phyloP scores from a whole-genome alignment of 768 basidiomycete genomes.

The Lepiota brunneoincarnata region DNA sequence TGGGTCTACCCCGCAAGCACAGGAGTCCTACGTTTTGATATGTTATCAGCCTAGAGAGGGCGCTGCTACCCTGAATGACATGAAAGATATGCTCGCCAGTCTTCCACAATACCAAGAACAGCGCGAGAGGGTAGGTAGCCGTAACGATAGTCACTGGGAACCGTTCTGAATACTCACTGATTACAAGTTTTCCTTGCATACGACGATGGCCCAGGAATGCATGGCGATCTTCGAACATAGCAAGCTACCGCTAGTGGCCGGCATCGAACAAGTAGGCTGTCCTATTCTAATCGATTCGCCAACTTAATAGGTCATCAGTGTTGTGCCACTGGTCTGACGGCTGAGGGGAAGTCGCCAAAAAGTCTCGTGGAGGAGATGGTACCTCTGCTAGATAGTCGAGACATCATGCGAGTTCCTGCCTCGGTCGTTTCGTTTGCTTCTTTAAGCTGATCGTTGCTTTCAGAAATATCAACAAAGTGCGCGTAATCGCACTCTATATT shows the following conservation, averaged over 20 bases:
- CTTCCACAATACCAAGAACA: slow-evolving; percentile 94
- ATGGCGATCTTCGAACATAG: slow-evolving; percentile 92
- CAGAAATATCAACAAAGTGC: slow-evolving; percentile 90
- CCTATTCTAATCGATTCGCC: background rate
- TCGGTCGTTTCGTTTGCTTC: slow-evolving; percentile 1
- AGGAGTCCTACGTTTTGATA: background rate
- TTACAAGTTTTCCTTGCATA: slow-evolving; percentile 88
- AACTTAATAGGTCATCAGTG: slow-evolving; percentile 44
- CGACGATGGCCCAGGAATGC: slow-evolving; percentile 97
- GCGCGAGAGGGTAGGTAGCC: slow-evolving; percentile 73
- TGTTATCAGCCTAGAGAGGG: slow-evolving; percentile 49
- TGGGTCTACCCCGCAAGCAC: slow-evolving; percentile 28
- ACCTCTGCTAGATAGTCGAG: slow-evolving; percentile 83
- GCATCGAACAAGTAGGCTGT: slow-evolving; percentile 78
- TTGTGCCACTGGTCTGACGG: slow-evolving; percentile 89
- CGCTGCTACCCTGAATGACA: slow-evolving; percentile 88
- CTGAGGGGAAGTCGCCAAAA: slow-evolving; percentile 94
- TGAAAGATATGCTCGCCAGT: slow-evolving; percentile 98
- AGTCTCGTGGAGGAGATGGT: slow-evolving; percentile 98
- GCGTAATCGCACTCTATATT: slow-evolving; percentile 94
- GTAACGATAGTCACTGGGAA: background rate
- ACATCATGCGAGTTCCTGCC: slow-evolving; percentile 61
- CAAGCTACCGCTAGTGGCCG: slow-evolving; percentile 77
- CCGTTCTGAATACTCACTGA: background rate
- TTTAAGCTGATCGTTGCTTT: background rate